Conservation (phyloP, 108 stramenopile genomes). For the Parietichytrium sp. region DNA sequence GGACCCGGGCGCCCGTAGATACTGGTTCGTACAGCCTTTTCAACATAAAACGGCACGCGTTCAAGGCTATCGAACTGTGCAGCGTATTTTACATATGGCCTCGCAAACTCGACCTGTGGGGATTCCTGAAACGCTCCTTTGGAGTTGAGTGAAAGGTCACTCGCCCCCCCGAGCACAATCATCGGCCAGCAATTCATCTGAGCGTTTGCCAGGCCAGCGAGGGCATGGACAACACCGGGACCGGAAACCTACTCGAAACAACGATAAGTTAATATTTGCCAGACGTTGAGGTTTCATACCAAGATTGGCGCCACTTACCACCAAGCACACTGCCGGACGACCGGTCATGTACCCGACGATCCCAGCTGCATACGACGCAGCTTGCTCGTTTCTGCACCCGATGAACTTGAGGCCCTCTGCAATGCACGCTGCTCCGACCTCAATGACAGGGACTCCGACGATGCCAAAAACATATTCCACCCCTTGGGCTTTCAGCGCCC, state of each 20-base stretch:
- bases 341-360: constrained; percentile 36
- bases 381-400: constrained; percentile 28
- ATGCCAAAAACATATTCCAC: constrained; percentile 32
- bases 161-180: constrained; percentile 26
- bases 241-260: no score
- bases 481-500: constrained; percentile 31
- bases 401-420: background rate
- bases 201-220: constrained; percentile 33
- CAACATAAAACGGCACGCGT: constrained; percentile 12
- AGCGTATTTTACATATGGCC: constrained; percentile 30
- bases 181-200: constrained; percentile 37
- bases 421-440: background rate
- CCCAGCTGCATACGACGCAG: constrained; percentile 18
- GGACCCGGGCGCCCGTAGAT: constrained; percentile 26
- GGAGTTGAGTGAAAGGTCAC: constrained; percentile 25
- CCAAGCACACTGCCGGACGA: constrained; percentile 18
- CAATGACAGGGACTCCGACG: constrained; percentile 23
- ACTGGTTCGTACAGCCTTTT: constrained; percentile 24
- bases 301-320: no score
- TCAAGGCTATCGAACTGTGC: constrained; percentile 31
- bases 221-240: constrained; percentile 30
- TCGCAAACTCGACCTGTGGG: constrained; percentile 37
- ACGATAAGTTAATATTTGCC: no score
- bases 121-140: constrained; percentile 26
- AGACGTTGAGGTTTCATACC: no score